Conservation (phyloP, 805 yeast species). For the Komagataella populi region DNA sequence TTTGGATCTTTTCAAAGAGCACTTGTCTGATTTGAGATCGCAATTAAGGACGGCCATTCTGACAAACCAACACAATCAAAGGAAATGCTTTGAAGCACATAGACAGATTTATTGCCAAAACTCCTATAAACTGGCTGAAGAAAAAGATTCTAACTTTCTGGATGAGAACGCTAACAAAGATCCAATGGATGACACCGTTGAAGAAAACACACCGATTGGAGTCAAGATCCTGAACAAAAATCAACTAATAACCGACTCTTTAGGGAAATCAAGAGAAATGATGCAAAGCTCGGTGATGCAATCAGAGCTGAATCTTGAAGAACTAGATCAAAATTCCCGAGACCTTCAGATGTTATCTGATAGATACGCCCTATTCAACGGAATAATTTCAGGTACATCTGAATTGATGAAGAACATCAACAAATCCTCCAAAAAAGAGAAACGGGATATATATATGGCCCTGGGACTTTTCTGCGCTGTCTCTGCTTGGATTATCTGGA, state of each 20-base stretch:
- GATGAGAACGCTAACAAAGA: neutral
- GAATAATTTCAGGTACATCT: constrained; percentile 25
- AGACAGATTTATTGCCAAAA: neutral
- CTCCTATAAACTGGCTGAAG: neutral
- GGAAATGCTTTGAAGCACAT: neutral
- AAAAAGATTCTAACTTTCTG: neutral
- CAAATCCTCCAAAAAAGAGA: constrained; percentile 34
- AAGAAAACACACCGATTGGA: constrained; percentile 7
- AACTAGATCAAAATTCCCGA: constrained; percentile 30
- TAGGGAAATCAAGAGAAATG: constrained; percentile 33
- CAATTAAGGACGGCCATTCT: neutral
- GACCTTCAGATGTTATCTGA: constrained; percentile 26
- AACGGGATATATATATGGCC: constrained; percentile 32
- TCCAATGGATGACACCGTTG: neutral
- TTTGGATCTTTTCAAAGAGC: neutral
- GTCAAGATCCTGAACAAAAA: constrained; percentile 30
- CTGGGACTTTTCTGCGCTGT: constrained; percentile 29
- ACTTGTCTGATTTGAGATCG: neutral
- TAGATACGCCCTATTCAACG: constrained; percentile 26
- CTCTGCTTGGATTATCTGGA: constrained; percentile 35
- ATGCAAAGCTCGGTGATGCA: constrained; percentile 35
- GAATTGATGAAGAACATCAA: constrained; percentile 36
- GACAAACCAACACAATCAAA: neutral
- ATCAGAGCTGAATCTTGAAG: constrained; percentile 34
- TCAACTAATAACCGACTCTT: constrained; percentile 28